Conservation (phyloP, 352 stramenopile genomes). For the Globisporangium nagaii region DNA sequence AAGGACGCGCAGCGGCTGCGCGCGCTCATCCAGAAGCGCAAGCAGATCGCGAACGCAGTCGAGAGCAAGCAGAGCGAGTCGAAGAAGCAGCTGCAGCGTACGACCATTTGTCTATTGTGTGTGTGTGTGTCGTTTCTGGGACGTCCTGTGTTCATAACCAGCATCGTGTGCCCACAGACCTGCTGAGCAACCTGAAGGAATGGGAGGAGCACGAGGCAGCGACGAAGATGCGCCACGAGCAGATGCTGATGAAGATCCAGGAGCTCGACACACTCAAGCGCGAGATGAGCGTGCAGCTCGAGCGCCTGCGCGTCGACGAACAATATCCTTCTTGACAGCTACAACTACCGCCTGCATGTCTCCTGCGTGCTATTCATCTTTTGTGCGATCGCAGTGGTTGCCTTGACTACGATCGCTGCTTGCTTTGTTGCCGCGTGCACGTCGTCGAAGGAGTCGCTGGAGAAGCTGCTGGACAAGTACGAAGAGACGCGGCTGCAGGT, state of each 20-base stretch:
- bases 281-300: constrained; percentile 58
- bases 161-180: constrained; percentile 18
- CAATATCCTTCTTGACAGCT: constrained; percentile 41
- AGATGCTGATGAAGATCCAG: constrained; percentile 46
- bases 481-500: constrained; percentile 55
- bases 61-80: constrained; percentile 38
- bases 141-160: background rate
- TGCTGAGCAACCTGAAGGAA: constrained; percentile 54
- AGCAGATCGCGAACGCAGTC: constrained; percentile 44
- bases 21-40: constrained; percentile 47
- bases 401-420: constrained; percentile 4
- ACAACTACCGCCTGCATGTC: background rate
- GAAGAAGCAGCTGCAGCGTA: constrained; percentile 57
- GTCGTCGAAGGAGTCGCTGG: constrained; percentile 57
- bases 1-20: constrained; percentile 56
- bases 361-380: background rate
- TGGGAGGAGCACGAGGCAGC: constrained; percentile 53
- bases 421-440: constrained; percentile 8
- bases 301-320: constrained; percentile 62
- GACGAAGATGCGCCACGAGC: constrained; percentile 40
- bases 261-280: constrained; percentile 64
- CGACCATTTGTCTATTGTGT: background rate
- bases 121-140: background rate
- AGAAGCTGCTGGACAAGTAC: constrained; percentile 60
- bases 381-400: background rate